A percentile compares a stretch with the other conserved stretches of the same genome.
These are phyloP conservation scores for Monilinia fructicola DNA, from an alignment of 2,329 filamentous ascomycete genomes.

Conservation along the genomic window DNA sequence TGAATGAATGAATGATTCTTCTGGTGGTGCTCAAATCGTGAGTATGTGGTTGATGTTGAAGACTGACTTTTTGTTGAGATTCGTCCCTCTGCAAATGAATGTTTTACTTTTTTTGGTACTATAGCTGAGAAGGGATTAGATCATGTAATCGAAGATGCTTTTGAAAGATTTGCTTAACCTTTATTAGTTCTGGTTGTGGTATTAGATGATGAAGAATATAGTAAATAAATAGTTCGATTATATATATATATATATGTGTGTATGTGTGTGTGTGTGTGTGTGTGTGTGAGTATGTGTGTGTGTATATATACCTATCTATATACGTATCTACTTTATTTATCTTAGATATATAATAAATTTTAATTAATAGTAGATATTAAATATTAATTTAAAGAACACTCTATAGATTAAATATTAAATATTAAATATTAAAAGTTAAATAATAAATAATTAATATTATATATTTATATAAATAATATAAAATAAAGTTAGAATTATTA, in stretches of 20 bases:
- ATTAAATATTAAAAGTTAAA: neutral
- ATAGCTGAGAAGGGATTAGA: neutral
- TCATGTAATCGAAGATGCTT: neutral
- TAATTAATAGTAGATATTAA: neutral
- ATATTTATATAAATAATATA: neutral
- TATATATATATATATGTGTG: too few species aligned
- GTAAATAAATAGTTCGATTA: too few species aligned
- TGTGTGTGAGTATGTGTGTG: too few species aligned
- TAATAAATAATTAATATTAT: neutral
- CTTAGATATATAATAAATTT: neutral
- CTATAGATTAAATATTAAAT: neutral
- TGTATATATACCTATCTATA: too few species aligned
- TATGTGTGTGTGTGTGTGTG: too few species aligned
- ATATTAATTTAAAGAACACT: too few species aligned
- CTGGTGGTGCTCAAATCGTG: neutral
- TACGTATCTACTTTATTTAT: too few species aligned
- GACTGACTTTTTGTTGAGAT: too few species aligned
- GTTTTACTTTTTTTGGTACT: neutral
- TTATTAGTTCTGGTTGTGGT: conserved; percentile 8
- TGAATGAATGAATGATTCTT: too few species aligned
- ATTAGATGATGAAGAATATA: neutral
- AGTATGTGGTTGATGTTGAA: neutral
- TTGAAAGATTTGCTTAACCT: neutral
- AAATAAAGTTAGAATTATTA: neutral
- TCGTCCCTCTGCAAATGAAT: too few species aligned